Percentiles rank a stretch among this genome's conserved stretches.
Conservation (phyloP, 2,329 filamentous ascomycete genomes). For the Emmonsia crescens region DNA sequence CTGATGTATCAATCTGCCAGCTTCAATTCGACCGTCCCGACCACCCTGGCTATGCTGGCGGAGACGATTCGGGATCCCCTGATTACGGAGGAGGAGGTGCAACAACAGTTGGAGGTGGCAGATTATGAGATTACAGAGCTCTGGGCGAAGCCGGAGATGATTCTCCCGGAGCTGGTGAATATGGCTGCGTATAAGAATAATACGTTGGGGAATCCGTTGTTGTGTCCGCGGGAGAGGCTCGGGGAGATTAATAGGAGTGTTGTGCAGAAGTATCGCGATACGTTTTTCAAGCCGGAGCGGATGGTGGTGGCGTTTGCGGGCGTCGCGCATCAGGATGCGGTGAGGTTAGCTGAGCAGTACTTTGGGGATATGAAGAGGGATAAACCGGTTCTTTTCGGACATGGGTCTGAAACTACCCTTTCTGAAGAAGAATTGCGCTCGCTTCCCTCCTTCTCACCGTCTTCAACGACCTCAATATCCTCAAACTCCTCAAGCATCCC, state of each 20-base stretch:
- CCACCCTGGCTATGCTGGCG: slow-evolving; percentile 71
- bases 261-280: slow-evolving; percentile 65
- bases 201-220: slow-evolving; percentile 82
- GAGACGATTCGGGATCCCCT: slow-evolving; percentile 83
- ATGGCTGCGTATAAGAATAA: slow-evolving; percentile 94
- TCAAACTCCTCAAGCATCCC: slow-evolving; percentile 15
- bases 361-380: slow-evolving; percentile 79
- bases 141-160: slow-evolving; percentile 93
- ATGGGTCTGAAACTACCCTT: slow-evolving; percentile 46
- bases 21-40: slow-evolving; percentile 84
- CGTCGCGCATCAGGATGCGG: slow-evolving; percentile 68
- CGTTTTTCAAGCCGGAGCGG: slow-evolving; percentile 79
- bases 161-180: slow-evolving; percentile 88
- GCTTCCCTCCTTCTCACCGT: slow-evolving; percentile 25
- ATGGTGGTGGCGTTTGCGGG: slow-evolving; percentile 95
- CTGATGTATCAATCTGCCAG: slow-evolving; percentile 99
- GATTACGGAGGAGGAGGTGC: slow-evolving; percentile 78
- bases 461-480: slow-evolving; percentile 28
- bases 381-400: slow-evolving; percentile 41
- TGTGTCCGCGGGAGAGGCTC: slow-evolving; percentile 81
- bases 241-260: slow-evolving; percentile 60
- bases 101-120: slow-evolving; percentile 78
- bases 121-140: slow-evolving; percentile 96
- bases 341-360: slow-evolving; percentile 67
- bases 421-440: slow-evolving; percentile 25